phyloP scores from a whole-genome alignment of 129 eudicot genomes.

The Scalesia atractyloides region DNA sequence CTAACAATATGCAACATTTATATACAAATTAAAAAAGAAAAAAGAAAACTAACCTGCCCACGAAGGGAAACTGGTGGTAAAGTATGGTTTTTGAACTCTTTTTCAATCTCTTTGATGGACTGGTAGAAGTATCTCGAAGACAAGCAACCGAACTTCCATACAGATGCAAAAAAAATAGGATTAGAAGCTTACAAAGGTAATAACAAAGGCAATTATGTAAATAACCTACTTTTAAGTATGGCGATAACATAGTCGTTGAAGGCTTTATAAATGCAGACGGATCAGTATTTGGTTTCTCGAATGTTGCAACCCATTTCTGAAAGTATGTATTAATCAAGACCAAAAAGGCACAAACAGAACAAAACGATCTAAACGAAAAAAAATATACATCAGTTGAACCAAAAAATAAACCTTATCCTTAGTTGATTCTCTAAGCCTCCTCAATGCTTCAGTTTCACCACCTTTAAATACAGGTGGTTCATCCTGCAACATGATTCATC shows the following conservation, averaged over 20 bases:
- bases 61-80: slow-evolving; percentile 92
- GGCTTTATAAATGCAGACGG: slow-evolving; percentile 79
- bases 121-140: slow-evolving; percentile 88
- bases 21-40: background rate
- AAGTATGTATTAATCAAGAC: slow-evolving; percentile 14
- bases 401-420: slow-evolving; percentile 55
- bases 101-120: slow-evolving; percentile 62
- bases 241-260: slow-evolving; percentile 81
- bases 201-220: slow-evolving; percentile 13
- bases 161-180: slow-evolving; percentile 29
- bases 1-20: background rate
- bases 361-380: background rate
- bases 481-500: slow-evolving; percentile 40
- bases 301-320: slow-evolving; percentile 92
- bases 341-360: background rate
- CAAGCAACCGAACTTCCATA: slow-evolving; percentile 84
- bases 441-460: slow-evolving; percentile 89
- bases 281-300: slow-evolving; percentile 92
- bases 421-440: slow-evolving; percentile 64
- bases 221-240: slow-evolving; percentile 76
- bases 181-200: slow-evolving; percentile 22
- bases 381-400: background rate
- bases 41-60: slow-evolving; percentile 60
- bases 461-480: slow-evolving; percentile 63
- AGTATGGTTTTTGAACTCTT: slow-evolving; percentile 58